Conservation (phyloP, 306 rosid genomes). For the Senna siamea region DNA sequence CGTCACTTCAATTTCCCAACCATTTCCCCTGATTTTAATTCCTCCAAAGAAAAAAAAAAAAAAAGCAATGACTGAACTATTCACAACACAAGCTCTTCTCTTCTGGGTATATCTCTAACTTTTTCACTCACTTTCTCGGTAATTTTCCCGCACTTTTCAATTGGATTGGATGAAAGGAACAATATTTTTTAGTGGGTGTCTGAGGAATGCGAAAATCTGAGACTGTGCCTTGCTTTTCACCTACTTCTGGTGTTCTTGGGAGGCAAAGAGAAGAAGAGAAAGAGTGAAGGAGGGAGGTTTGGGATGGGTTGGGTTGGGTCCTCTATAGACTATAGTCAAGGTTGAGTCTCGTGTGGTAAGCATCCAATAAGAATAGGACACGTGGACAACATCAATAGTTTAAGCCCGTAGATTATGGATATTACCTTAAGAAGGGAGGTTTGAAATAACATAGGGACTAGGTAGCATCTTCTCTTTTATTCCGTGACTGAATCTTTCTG, state of each 20-base stretch:
- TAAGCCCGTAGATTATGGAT: conserved; percentile 36
- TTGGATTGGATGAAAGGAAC: conserved; percentile 65
- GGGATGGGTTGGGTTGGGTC: conserved; percentile 38
- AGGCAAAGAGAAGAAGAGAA: conserved; percentile 30
- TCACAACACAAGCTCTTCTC: conserved; percentile 16
- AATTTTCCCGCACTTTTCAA: conserved; percentile 37
- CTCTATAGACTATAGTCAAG: conserved; percentile 56
- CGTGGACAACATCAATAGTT: conserved; percentile 30
- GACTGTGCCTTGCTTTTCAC: conserved; percentile 67
- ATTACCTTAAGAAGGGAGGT: conserved; percentile 40
- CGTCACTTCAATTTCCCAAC: conserved; percentile 34
- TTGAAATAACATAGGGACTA: conserved; percentile 13
- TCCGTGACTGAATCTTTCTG: conserved; percentile 49
- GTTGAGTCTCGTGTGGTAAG: conserved; percentile 36
- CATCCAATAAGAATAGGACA: conserved; percentile 40
- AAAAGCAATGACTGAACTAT: background rate
- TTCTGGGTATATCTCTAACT: background rate
- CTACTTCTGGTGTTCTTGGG: conserved; percentile 53
- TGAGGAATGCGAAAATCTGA: conserved; percentile 40
- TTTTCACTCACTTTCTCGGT: conserved; percentile 28
- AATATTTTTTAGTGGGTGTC: conserved; percentile 50
- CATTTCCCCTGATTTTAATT: background rate
- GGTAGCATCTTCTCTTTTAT: conserved; percentile 16
- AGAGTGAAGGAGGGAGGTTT: conserved; percentile 4
- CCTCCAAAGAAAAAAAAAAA: background rate